These are phyloP conservation scores for Trichosporon sp. DNA, from an alignment of 1,284 basidiomycete species.

Conservation along the genomic window DNA sequence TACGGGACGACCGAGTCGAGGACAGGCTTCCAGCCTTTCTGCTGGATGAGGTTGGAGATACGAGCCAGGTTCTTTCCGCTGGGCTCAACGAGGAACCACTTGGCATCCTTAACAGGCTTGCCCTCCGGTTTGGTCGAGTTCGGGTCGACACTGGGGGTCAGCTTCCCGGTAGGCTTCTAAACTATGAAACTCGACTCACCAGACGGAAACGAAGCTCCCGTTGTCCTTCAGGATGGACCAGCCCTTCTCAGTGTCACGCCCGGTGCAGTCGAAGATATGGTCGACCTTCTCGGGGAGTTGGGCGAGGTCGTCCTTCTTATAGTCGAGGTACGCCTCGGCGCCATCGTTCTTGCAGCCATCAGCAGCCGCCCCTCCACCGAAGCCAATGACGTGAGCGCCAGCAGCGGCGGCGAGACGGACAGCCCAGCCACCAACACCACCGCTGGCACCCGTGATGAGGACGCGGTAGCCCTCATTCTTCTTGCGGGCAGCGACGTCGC, in stretches of 20 bases:
- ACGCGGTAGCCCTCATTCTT: slow-evolving; percentile 19
- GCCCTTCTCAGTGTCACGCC: slow-evolving; percentile 13
- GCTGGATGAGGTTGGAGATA: slow-evolving; percentile 24
- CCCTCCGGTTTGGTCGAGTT: slow-evolving; percentile 15
- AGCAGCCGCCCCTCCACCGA: background rate
- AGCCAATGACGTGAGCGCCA: slow-evolving; percentile 21
- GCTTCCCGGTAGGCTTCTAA: background rate
- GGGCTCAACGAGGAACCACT: slow-evolving; percentile 33
- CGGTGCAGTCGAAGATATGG: slow-evolving; percentile 28
- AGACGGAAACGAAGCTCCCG: slow-evolving; percentile 25
- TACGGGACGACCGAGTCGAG: slow-evolving; percentile 31
- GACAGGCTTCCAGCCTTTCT: slow-evolving; percentile 22
- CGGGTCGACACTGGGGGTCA: slow-evolving; percentile 22
- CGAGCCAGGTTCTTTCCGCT: slow-evolving; percentile 25
- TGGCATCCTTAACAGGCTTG: slow-evolving; percentile 8
- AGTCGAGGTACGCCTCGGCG: slow-evolving; percentile 26
- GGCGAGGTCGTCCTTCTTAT: slow-evolving; percentile 1
- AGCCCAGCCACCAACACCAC: slow-evolving; percentile 27
- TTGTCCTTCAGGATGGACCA: slow-evolving; percentile 27
- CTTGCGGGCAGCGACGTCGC: background rate
- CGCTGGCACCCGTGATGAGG: slow-evolving; percentile 25
- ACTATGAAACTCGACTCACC: background rate
- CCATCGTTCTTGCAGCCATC: slow-evolving; percentile 9
- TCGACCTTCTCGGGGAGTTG: slow-evolving; percentile 24
- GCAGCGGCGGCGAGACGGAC: slow-evolving; percentile 21